phyloP scores from a whole-genome alignment of 1,284 basidiomycete species.

The Moniliophthora roreri region DNA sequence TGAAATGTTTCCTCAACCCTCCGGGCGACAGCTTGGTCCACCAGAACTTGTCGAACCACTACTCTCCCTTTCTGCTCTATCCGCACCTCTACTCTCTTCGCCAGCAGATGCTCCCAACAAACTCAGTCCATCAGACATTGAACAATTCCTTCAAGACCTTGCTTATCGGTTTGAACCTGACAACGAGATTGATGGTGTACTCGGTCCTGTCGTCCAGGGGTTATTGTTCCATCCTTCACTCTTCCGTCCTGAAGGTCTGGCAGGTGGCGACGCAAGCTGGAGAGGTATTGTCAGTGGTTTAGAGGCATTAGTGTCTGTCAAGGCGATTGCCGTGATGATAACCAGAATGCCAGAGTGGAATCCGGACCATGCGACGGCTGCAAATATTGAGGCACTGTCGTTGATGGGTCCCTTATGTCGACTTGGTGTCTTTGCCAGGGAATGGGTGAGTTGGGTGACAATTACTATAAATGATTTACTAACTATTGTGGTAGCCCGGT shows the following conservation, averaged over 20 bases:
- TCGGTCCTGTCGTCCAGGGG: conserved; percentile 57
- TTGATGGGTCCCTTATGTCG: conserved; percentile 83
- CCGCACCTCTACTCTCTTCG: conserved; percentile 58
- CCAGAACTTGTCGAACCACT: conserved; percentile 78
- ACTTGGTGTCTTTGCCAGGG: conserved; percentile 80
- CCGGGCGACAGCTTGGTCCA: conserved; percentile 70
- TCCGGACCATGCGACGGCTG: conserved; percentile 55
- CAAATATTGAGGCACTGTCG: conserved; percentile 61
- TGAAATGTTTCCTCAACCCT: conserved; percentile 90
- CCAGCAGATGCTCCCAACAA: conserved; percentile 39
- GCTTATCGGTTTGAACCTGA: conserved; percentile 67
- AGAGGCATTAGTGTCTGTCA: conserved; percentile 79
- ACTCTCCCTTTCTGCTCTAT: conserved; percentile 65
- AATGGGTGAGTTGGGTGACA: conserved; percentile 69
- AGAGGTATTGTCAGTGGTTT: conserved; percentile 83
- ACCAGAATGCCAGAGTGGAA: conserved; percentile 73
- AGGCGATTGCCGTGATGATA: conserved; percentile 81
- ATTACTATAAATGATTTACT: conserved; percentile 9
- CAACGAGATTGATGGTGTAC: conserved; percentile 54
- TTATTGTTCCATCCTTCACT: conserved; percentile 65
- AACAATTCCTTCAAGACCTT: conserved; percentile 72
- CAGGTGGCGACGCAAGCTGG: conserved; percentile 77
- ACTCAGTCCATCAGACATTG: conserved; percentile 56
- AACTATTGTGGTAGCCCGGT: conserved; percentile 52
- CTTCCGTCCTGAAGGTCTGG: conserved; percentile 62